These are phyloP conservation scores for Fusarium mangiferae DNA, from an alignment of 2,329 filamentous ascomycete genomes.

Conservation along the genomic window DNA sequence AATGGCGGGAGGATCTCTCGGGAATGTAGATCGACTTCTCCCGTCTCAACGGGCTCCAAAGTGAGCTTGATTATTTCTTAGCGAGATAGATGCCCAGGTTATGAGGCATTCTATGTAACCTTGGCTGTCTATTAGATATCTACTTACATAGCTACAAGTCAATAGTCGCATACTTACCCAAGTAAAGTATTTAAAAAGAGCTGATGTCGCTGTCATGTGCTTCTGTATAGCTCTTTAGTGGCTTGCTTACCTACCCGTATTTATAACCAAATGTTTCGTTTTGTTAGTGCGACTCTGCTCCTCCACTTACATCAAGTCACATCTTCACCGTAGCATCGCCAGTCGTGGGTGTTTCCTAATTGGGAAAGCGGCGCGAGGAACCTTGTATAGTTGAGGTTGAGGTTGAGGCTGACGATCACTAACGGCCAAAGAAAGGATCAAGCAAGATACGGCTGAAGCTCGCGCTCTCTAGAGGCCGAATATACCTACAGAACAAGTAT, in stretches of 20 bases:
- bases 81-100: background rate
- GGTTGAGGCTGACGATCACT: conserved; percentile 3
- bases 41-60: background rate
- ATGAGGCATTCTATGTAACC: background rate
- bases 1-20: background rate
- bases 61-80: background rate
- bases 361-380: conserved; percentile 27
- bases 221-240: background rate
- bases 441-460: background rate
- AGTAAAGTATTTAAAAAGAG: background rate
- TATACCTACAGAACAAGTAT: background rate
- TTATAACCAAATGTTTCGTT: no score
- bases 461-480: background rate
- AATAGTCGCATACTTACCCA: background rate
- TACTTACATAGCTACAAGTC: background rate
- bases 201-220: background rate
- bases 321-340: background rate
- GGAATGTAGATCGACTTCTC: background rate
- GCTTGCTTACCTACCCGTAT: background rate
- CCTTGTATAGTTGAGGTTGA: background rate
- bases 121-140: background rate
- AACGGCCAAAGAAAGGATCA: background rate
- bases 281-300: no score
- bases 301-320: background rate
- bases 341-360: conserved; percentile 28